Percentiles rank a stretch among this genome's conserved stretches.
Conservation (phyloP, 192 early-diverging fungal genomes). For the Gonapodya prolifera region DNA sequence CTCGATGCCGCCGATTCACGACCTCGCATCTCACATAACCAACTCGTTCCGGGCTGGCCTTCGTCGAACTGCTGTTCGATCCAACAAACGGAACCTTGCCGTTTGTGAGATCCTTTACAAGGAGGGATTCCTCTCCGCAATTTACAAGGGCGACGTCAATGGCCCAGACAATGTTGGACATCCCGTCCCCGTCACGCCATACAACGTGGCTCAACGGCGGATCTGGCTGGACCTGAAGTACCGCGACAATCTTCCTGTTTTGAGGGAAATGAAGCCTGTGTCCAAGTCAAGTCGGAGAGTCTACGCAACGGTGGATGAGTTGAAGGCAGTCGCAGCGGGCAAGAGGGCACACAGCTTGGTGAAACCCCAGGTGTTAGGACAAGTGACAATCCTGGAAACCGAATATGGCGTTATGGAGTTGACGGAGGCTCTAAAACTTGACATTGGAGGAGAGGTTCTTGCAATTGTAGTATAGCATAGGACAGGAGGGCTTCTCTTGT, state of each 20-base stretch:
- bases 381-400: constrained; percentile 82
- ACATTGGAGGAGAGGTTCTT: constrained; percentile 79
- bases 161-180: constrained; percentile 30
- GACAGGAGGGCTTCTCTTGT: too few relatives aligned
- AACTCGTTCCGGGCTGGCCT: constrained; percentile 80
- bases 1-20: constrained; percentile 50
- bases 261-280: constrained; percentile 64
- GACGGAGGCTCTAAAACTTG: constrained; percentile 73
- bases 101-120: constrained; percentile 77
- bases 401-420: constrained; percentile 77
- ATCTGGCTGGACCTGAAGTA: constrained; percentile 95
- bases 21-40: constrained; percentile 78
- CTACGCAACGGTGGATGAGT: constrained; percentile 65
- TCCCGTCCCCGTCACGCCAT: constrained; percentile 62
- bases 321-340: constrained; percentile 61
- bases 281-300: constrained; percentile 76
- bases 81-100: constrained; percentile 74
- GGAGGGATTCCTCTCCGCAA: constrained; percentile 77
- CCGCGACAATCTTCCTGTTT: constrained; percentile 64
- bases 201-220: constrained; percentile 69
- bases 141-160: constrained; percentile 62
- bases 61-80: constrained; percentile 72
- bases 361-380: constrained; percentile 72
- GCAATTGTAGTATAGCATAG: constrained; percentile 30
- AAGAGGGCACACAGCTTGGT: constrained; percentile 54